A percentile compares a stretch with the other conserved stretches of the same genome.
Evolutionary conservation across 306 rosid species (phyloP).

Genomic region (Prosopis cineraria): DNA sequence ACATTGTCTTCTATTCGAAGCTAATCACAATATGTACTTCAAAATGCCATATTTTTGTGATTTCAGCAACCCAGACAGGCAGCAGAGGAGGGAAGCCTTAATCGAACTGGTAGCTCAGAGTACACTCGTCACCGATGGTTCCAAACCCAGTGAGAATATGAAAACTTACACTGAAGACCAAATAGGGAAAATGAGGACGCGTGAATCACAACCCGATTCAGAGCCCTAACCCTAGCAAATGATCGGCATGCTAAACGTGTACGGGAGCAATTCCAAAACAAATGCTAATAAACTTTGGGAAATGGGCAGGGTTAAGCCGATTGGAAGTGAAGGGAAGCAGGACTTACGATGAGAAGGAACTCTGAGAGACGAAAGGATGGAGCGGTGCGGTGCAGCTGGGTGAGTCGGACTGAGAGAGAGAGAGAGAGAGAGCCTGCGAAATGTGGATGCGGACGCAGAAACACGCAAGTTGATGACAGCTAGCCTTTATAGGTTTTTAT

Average conservation of each 20-base stretch:
- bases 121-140: not conserved
- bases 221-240: slow-evolving; percentile 37
- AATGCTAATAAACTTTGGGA: not conserved
- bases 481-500: slow-evolving; percentile 9
- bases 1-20: slow-evolving; percentile 11
- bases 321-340: not conserved
- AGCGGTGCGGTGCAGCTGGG: slow-evolving; percentile 4
- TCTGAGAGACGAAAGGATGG: slow-evolving; percentile 30
- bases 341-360: slow-evolving; percentile 39
- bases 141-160: not conserved
- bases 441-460: slow-evolving; percentile 15
- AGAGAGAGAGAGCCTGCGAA: slow-evolving; percentile 5
- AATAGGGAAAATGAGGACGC: not conserved
- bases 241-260: not conserved
- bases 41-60: not conserved
- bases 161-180: not conserved
- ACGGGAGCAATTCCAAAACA: not conserved
- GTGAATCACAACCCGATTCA: not conserved
- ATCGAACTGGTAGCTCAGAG: not conserved
- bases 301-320: slow-evolving; percentile 18
- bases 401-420: slow-evolving; percentile 2
- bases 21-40: not conserved
- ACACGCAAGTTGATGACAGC: slow-evolving; percentile 16
- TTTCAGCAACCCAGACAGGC: not conserved
- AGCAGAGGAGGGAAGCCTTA: not conserved